Conservation (phyloP, 768 basidiomycete species). For the Boletus sp. region DNA sequence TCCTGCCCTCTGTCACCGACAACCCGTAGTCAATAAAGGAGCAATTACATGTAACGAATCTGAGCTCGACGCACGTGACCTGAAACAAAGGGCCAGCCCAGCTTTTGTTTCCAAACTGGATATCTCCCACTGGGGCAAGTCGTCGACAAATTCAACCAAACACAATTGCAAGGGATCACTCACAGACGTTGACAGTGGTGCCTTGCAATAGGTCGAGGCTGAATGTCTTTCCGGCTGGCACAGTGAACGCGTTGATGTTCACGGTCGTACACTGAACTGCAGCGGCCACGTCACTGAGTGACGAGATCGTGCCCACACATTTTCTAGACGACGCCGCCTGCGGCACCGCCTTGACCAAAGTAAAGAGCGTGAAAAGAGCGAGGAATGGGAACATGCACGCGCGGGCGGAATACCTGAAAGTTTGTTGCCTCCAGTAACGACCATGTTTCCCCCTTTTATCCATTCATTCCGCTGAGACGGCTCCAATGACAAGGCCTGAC, state of each 20-base stretch:
- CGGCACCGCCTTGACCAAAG: conserved; percentile 14
- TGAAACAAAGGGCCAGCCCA: conserved; percentile 57
- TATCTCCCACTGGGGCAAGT: conserved; percentile 46
- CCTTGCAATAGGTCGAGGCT: conserved; percentile 43
- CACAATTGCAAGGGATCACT: conserved; percentile 16
- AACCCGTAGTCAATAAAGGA: not conserved
- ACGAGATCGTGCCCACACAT: conserved; percentile 55
- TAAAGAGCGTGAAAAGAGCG: conserved; percentile 16
- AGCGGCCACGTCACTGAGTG: conserved; percentile 45
- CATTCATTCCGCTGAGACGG: not conserved
- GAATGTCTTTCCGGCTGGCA: conserved; percentile 51
- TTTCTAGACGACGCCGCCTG: conserved; percentile 4
- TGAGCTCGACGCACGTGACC: conserved; percentile 37
- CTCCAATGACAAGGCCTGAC: not conserved
- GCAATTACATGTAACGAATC: not conserved
- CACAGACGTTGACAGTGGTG: conserved; percentile 58
- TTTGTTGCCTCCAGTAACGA: not conserved
- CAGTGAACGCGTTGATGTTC: conserved; percentile 53
- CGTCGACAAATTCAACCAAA: not conserved
- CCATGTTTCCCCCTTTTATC: conserved; percentile 1
- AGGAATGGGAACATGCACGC: conserved; percentile 9
- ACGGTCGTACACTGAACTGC: conserved; percentile 58
- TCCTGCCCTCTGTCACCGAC: conserved; percentile 39
- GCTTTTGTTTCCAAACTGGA: conserved; percentile 48
- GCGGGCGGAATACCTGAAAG: not conserved